Base-by-base conservation (phyloP, 2,329 filamentous ascomycete species). In the Zymoseptoria ardabiliae region DNA sequence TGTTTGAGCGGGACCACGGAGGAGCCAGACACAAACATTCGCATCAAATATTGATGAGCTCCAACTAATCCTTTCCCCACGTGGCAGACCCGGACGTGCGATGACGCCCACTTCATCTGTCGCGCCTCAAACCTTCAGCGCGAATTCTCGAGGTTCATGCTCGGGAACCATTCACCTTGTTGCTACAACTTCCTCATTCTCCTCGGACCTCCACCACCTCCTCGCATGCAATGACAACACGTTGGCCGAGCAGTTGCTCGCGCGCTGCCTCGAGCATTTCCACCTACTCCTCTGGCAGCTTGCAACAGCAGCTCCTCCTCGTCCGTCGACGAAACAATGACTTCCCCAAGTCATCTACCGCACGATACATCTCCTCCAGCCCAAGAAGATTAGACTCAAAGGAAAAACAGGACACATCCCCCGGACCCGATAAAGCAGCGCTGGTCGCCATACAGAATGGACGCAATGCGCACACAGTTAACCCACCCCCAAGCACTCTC, bases 401-500 rank as follows among this genome's bases (percentile, higher is more conserved):
- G 19, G 54, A 53, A 48, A 56, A 55, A 57, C n/a, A 22, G 49
- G 58, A 60, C 56, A 35, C 63, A 28, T 41, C 53, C 9, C 57
- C 35, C 13, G 35, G 53, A n/a, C 64, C 61, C 20, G 64, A 65
- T 50, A 63, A 65, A 57, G 55, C 64, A 19, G 65, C 64, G 5
- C 59, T 65, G 4, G 56, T 62, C 11, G 61, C 62, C 19, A 61
- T 66, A n/a, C 83, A 53, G 21, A 60, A 58, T 21, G 53, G 58
- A 6, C 56, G 58, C 30, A 59, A 54, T 23, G 91, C 87, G 60
- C 64, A 72, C 56, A 65, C 71, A 57, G 70, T 91, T 66, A 95
- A 96, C 76, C 87, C 89, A 0, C 89, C 91, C 0, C 69, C 77
- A 9, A 84, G 85, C 53, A 94, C 90, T 0, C 86, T 88, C 21